Base-by-base conservation (phyloP, 805 yeast genomes). In the Candida nemodendra region DNA sequence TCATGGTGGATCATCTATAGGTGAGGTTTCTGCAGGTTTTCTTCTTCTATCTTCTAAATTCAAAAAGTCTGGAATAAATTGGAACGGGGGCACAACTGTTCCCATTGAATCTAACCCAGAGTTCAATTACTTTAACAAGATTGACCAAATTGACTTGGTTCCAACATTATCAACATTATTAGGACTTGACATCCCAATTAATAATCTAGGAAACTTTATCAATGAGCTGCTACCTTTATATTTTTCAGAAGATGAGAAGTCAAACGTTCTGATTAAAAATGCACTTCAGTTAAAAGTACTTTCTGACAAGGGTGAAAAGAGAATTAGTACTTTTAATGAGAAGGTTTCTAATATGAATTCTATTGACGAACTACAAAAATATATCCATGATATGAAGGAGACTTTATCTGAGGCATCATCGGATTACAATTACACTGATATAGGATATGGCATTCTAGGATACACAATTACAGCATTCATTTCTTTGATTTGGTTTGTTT, bases 1-100 rank as follows among this genome's bases (percentile, higher is more conserved):
- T 52, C 98, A 93, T 59, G 99, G 99, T 6, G 99, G 98, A 1
- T 86, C 97, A 0, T 84, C 96, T 3, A 57, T 72, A 0, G 95
- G 96, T 2, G 99, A 93, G 60, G 91, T 97, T 0, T 84, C 89
- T 12, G 83, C 99, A 1, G 97, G 84, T 0, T 52, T 93, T 53
- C 64, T 79, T 1, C 71, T 91, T 29, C 64, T 84, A 0, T 82
- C 96, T 0, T 77, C 81, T 7, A 72, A 73, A 48, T 73, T 89
- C 38, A 47, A 64, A 33, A 39, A 51, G 1, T 47, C 56, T 9
- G 41, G 50, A 5, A 4, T 46, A 53, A n/a, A 42, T 21, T 18
- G 46, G 36, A 31, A 46, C 53, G 26, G 56, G 51, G 38, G 32
- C 5, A 8, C 32, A n/a, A 23, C 39, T 18, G 65, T 72, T 12